A percentile compares a stretch with the other conserved stretches of the same genome.
Evolutionary conservation across 2,329 filamentous ascomycete genomes (phyloP).

Genomic region (Zarea fungicola): DNA sequence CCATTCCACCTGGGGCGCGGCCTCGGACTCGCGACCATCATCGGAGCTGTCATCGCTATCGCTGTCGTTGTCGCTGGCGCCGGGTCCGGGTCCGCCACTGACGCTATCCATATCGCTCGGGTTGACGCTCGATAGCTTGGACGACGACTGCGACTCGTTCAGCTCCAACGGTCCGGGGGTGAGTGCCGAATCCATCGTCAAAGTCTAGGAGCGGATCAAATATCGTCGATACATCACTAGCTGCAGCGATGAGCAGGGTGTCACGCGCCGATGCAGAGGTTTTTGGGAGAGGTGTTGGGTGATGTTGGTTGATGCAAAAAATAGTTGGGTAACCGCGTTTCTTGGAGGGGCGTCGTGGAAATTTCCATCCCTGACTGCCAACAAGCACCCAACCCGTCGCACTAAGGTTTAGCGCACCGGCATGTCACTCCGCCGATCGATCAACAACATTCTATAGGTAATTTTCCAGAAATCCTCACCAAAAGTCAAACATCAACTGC

Average conservation of each 20-base stretch:
- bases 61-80: slow-evolving; percentile 21
- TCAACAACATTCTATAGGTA: too few relatives aligned
- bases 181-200: slow-evolving; percentile 26
- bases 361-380: slow-evolving; percentile 8
- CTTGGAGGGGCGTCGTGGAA: slow-evolving; percentile 9
- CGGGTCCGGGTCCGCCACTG: too few relatives aligned
- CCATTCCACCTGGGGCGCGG: slow-evolving; percentile 51
- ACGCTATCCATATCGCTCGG: slow-evolving; percentile 25
- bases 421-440: background rate
- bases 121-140: slow-evolving; percentile 19
- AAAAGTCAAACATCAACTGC: too few relatives aligned
- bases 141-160: slow-evolving; percentile 30
- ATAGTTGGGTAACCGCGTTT: slow-evolving; percentile 5
- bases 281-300: background rate
- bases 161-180: slow-evolving; percentile 24
- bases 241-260: background rate
- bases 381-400: background rate
- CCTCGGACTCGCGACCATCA: slow-evolving; percentile 31
- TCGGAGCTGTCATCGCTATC: slow-evolving; percentile 27
- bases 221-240: slow-evolving; percentile 6
- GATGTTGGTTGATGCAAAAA: slow-evolving; percentile 8
- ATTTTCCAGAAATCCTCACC: too few relatives aligned
- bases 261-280: background rate
- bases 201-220: background rate
- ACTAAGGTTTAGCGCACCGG: background rate